Evolutionary conservation across 2,329 filamentous ascomycete species (phyloP).

Genomic region (Lachnellula occidentalis): DNA sequence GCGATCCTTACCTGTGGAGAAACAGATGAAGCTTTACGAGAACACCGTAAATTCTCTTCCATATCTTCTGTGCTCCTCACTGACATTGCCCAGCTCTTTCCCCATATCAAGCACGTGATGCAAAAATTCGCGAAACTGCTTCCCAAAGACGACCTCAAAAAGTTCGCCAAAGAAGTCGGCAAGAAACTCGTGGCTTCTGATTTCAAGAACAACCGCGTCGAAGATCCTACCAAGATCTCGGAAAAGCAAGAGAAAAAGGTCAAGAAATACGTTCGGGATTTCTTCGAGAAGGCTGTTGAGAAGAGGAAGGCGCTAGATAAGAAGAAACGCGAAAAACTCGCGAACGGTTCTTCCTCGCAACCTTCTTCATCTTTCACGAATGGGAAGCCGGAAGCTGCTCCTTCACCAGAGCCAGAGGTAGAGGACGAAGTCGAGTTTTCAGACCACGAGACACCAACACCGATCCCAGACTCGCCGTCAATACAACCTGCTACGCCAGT

Average conservation of each 20-base stretch:
- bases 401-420: constrained; percentile 10
- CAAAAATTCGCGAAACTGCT: constrained; percentile 85
- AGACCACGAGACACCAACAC: constrained; percentile 4
- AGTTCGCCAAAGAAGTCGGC: constrained; percentile 60
- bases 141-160: constrained; percentile 69
- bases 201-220: constrained; percentile 83
- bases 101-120: constrained; percentile 77
- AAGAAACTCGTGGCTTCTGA: constrained; percentile 91
- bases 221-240: constrained; percentile 70
- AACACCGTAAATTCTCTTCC: constrained; percentile 65
- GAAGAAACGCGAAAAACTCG: constrained; percentile 48
- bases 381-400: constrained; percentile 16
- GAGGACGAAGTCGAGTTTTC: constrained; percentile 21
- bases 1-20: constrained; percentile 66
- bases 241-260: constrained; percentile 77
- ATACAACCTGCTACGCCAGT: constrained; percentile 39
- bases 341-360: constrained; percentile 17
- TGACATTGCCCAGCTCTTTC: constrained; percentile 58
- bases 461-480: constrained; percentile 38
- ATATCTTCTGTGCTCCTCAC: neutral
- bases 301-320: constrained; percentile 70
- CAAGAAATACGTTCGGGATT: constrained; percentile 78
- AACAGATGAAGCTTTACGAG: constrained; percentile 93
- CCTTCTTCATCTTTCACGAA: constrained; percentile 2
- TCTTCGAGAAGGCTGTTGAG: constrained; percentile 76